phyloP scores from a whole-genome alignment of 2,329 filamentous ascomycete genomes.

The Aspergillus fumigatiaffinis region DNA sequence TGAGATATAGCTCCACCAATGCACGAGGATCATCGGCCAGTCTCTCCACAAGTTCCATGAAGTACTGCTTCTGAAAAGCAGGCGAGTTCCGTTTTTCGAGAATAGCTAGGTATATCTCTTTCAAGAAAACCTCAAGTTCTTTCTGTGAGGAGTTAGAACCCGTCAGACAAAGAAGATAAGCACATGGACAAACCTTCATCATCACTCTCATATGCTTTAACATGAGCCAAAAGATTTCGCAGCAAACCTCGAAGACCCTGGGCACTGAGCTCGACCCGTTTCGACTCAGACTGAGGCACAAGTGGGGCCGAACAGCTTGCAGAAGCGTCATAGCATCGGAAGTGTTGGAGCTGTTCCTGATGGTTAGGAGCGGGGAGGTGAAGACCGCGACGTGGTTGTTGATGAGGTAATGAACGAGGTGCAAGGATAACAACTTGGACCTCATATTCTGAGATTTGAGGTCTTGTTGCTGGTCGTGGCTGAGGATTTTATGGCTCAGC shows the following conservation, averaged over 20 bases:
- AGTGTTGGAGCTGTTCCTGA: conserved; percentile 83
- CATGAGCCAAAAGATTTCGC: conserved; percentile 98
- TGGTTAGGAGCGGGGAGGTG: conserved; percentile 85
- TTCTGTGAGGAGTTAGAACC: conserved; percentile 53
- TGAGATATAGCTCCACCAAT: conserved; percentile 91
- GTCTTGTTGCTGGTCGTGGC: conserved; percentile 88
- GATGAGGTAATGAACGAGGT: conserved; percentile 90
- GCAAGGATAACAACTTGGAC: conserved; percentile 90
- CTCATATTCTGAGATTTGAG: conserved; percentile 93
- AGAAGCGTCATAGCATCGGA: conserved; percentile 81
- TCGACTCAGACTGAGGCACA: conserved; percentile 88
- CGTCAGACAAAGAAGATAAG: background rate
- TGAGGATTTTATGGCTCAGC: conserved; percentile 85
- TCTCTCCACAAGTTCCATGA: conserved; percentile 78
- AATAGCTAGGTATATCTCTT: conserved; percentile 93
- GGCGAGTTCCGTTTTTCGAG: conserved; percentile 84
- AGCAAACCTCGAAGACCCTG: conserved; percentile 89
- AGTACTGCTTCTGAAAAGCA: conserved; percentile 85
- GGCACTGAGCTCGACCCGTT: conserved; percentile 94
- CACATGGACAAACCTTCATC: conserved; percentile 67
- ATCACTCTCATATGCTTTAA: conserved; percentile 87
- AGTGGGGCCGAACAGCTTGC: conserved; percentile 93
- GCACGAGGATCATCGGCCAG: conserved; percentile 82
- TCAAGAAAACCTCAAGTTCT: conserved; percentile 96
- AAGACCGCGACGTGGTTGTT: conserved; percentile 93